A percentile compares a stretch with the other conserved stretches of the same genome.
Conservation (phyloP, 345 rosid genomes). For the Citrus medica region DNA sequence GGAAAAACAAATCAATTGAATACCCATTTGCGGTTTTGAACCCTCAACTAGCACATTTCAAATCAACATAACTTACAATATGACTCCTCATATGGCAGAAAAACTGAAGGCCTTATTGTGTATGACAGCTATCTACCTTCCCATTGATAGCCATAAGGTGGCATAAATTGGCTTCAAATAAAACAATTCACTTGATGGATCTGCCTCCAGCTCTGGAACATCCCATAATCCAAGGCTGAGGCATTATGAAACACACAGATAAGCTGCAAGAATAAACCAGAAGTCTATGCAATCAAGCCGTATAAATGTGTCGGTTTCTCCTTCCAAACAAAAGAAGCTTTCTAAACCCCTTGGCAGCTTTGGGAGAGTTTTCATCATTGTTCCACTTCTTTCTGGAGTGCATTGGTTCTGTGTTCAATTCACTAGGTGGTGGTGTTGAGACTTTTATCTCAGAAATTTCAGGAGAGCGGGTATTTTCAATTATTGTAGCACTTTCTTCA, state of each 20-base stretch:
- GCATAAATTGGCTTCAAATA: not conserved
- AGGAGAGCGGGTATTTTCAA: conserved; percentile 25
- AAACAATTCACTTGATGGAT: not conserved
- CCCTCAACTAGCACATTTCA: not conserved
- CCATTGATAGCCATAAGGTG: not conserved
- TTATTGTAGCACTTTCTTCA: conserved; percentile 21
- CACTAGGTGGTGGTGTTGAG: conserved; percentile 63
- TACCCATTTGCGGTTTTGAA: conserved; percentile 10
- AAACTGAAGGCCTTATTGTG: conserved; percentile 36
- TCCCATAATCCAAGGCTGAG: conserved; percentile 5
- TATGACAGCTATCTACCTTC: conserved; percentile 5
- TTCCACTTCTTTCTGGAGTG: conserved; percentile 85
- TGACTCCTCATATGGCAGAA: conserved; percentile 19
- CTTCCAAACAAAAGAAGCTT: conserved; percentile 87
- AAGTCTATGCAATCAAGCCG: conserved; percentile 12
- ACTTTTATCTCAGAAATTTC: conserved; percentile 52
- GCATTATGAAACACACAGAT: conserved; percentile 6
- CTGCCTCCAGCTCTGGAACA: conserved; percentile 7
- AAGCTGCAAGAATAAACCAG: conserved; percentile 13
- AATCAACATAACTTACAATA: conserved; percentile 20
- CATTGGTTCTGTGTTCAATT: conserved; percentile 38
- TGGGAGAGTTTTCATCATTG: conserved; percentile 63
- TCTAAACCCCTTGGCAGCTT: conserved; percentile 77
- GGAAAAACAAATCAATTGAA: not conserved
- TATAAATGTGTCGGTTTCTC: conserved; percentile 34